Evolutionary conservation across 148 eudicot species (phyloP), one percentile per base, ranked within the genome.

Genomic region (Cornus controversa): DNA sequence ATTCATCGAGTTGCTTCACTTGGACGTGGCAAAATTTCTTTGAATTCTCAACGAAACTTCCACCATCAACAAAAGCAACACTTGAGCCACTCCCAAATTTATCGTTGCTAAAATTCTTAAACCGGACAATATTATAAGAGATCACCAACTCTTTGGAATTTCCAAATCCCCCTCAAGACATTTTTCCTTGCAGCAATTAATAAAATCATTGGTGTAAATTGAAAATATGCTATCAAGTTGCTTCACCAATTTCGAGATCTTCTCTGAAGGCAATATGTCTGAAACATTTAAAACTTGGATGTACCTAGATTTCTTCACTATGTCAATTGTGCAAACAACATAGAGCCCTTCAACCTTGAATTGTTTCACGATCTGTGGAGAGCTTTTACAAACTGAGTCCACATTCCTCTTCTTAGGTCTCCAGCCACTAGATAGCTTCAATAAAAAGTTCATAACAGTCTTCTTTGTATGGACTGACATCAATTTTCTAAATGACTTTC

Each of bases 371-470:
- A 87, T 87, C 23, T 86, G 87, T 3, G 84, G 71, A 28, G 85
- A 78, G 73, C 82, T 84, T 57, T 92, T 88, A 70, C 87, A 89
- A 40, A 66, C 78, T 6, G 78, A 80, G 70, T 92, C 93, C 79
- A 85, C 84, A 76, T 68, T 87, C 76, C 79, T 27, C 60, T 79
- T 86, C 83, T 78, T 84, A 8, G 91, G 93, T 54, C 91, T 80
- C 93, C 93, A 90, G 5, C 93, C 90, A 73, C 77, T 81, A 54
- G 87, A 89, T 29, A 92, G 83, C 77, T 86, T 87, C 69, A 87
- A 81, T 72, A 92, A 81, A 45, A 92, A 76, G 72, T 83, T 87
- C 74, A 90, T 77, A 37, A 82, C 87, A 14, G 82, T 76, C 79
- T 86, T 84, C 77, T 85, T 92, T 24, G 70, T 66, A 34, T 78